phyloP scores from a whole-genome alignment of 352 stramenopile species.

The Phytophthora brassicae region DNA sequence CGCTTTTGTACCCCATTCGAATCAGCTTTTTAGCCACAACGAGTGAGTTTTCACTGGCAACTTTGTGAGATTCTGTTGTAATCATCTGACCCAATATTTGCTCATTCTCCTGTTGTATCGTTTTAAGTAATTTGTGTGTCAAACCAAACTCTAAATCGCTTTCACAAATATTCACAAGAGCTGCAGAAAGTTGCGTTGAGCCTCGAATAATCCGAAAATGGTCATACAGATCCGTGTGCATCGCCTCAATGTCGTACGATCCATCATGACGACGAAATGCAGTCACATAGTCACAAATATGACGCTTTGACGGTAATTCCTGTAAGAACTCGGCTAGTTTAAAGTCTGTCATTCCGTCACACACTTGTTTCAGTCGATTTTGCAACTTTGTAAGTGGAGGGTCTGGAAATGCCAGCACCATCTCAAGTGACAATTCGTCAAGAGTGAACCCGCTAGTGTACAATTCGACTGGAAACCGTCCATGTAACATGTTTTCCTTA shows the following conservation, averaged over 20 bases:
- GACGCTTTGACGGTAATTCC: constrained; percentile 91
- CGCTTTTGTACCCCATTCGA: constrained; percentile 62
- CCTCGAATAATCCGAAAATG: constrained; percentile 83
- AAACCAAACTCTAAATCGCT: constrained; percentile 71
- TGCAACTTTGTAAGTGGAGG: constrained; percentile 48
- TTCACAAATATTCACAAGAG: constrained; percentile 53
- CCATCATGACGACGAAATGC: constrained; percentile 56
- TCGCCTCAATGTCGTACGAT: constrained; percentile 46
- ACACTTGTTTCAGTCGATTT: constrained; percentile 56
- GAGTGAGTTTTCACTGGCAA: constrained; percentile 51
- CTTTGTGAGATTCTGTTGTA: constrained; percentile 27
- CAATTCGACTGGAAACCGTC: constrained; percentile 60
- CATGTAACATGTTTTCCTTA: constrained; percentile 66
- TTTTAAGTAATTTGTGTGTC: constrained; percentile 38
- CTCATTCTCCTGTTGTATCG: constrained; percentile 50
- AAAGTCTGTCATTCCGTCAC: constrained; percentile 82
- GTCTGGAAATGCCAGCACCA: constrained; percentile 56
- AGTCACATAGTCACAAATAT: constrained; percentile 81
- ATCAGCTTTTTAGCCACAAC: constrained; percentile 51
- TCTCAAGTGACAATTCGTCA: constrained; percentile 52
- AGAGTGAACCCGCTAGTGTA: constrained; percentile 68
- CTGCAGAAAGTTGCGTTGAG: constrained; percentile 49
- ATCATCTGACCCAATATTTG: constrained; percentile 46
- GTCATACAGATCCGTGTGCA: constrained; percentile 67
- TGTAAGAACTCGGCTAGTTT: constrained; percentile 88